Evolutionary conservation across 768 basidiomycete species (phyloP).

Genomic region (Cyclocybe cylindracea): DNA sequence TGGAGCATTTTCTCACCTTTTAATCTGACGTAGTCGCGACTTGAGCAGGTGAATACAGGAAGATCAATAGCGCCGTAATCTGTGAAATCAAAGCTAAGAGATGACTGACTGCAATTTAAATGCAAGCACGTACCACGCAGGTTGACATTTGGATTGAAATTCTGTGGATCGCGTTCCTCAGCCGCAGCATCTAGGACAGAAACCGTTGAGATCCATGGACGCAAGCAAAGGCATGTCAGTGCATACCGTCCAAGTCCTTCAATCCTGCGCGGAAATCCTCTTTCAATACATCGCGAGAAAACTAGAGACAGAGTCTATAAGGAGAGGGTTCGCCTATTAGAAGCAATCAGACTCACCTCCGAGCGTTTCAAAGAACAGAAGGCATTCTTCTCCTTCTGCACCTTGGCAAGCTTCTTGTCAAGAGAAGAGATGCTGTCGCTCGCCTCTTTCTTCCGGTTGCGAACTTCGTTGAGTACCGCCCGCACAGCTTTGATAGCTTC

Average conservation of each 20-base stretch:
- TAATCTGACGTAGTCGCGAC: slow-evolving; percentile 60
- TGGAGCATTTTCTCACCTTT: slow-evolving; percentile 34
- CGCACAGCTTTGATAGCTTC: slow-evolving; percentile 40
- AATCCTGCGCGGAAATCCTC: slow-evolving; percentile 61
- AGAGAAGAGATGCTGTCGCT: slow-evolving; percentile 31
- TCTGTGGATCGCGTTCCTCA: slow-evolving; percentile 56
- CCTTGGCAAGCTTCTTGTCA: slow-evolving; percentile 42
- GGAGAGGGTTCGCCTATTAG: neutral
- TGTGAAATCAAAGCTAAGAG: slow-evolving; percentile 16
- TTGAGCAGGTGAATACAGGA: slow-evolving; percentile 63
- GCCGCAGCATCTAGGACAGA: slow-evolving; percentile 48
- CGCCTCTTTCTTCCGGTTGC: slow-evolving; percentile 36
- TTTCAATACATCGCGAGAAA: slow-evolving; percentile 55
- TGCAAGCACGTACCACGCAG: slow-evolving; percentile 40
- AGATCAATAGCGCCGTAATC: slow-evolving; percentile 63
- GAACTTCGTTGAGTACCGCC: slow-evolving; percentile 34
- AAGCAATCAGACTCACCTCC: slow-evolving; percentile 35
- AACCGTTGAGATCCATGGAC: neutral
- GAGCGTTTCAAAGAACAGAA: slow-evolving; percentile 62
- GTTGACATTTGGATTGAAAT: slow-evolving; percentile 52
- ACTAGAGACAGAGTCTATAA: slow-evolving; percentile 32
- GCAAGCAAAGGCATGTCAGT: neutral
- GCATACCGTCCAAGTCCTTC: slow-evolving; percentile 58
- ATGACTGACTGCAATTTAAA: neutral
- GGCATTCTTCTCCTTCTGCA: slow-evolving; percentile 61